A percentile compares a stretch with the other conserved stretches of the same genome.
Conservation (phyloP, 2,329 filamentous ascomycete genomes). For the Calonectria hawksworthii region DNA sequence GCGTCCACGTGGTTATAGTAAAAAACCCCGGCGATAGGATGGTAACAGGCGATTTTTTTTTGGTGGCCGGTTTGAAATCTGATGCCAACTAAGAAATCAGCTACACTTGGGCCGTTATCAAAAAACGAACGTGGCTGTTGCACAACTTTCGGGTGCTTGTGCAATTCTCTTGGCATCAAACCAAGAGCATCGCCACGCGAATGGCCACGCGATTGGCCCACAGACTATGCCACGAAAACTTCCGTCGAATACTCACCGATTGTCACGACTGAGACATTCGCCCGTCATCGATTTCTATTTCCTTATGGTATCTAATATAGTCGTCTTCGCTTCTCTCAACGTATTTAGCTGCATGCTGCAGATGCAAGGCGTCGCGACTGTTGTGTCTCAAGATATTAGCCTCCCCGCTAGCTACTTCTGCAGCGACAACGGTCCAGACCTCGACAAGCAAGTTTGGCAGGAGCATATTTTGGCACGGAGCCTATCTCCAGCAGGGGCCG, state of each 20-base stretch:
- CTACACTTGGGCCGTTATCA: background rate
- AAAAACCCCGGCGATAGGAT: background rate
- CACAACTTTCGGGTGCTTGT: background rate
- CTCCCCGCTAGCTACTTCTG: background rate
- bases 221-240: background rate
- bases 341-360: constrained; percentile 6
- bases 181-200: background rate
- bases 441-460: background rate
- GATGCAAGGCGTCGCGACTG: background rate
- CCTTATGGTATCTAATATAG: background rate
- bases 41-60: background rate
- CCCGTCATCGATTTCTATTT: background rate
- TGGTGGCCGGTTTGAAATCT: background rate
- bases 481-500: background rate
- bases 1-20: background rate
- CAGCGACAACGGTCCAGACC: background rate
- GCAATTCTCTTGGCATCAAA: background rate
- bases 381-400: background rate
- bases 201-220: background rate
- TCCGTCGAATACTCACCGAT: background rate
- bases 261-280: constrained; percentile 2
- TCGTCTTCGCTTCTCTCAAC: background rate
- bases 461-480: background rate
- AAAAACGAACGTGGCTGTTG: background rate
- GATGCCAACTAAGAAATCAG: background rate